Conservation (phyloP, 345 rosid species). For the Salix caprea region DNA sequence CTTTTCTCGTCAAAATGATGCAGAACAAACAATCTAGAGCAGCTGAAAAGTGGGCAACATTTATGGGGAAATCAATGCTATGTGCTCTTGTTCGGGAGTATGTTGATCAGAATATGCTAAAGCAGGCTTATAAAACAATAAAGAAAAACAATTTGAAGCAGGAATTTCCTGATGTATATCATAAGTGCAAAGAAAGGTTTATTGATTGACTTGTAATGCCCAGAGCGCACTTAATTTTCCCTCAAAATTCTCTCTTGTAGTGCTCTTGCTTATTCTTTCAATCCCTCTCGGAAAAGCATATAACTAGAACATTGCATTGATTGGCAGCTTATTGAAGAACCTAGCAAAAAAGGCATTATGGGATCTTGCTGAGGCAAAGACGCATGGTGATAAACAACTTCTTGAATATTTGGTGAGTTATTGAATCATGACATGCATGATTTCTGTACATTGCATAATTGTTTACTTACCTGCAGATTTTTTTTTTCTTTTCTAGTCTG, state of each 20-base stretch:
- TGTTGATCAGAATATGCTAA: conserved; percentile 65
- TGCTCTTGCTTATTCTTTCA: neutral
- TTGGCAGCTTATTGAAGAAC: conserved; percentile 61
- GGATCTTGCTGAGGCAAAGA: conserved; percentile 85
- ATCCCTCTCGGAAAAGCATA: neutral
- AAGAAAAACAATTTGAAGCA: conserved; percentile 66
- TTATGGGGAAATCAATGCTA: conserved; percentile 80
- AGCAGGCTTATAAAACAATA: conserved; percentile 60
- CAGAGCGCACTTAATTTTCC: neutral
- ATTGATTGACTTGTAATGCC: conserved; percentile 6
- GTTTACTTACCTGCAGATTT: neutral
- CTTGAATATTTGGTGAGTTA: conserved; percentile 60
- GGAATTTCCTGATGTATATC: conserved; percentile 67
- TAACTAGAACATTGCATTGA: conserved; percentile 7
- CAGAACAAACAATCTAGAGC: conserved; percentile 64
- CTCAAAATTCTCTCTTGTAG: neutral
- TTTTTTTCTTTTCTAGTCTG: too few species aligned
- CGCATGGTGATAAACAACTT: conserved; percentile 65
- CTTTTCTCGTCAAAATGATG: conserved; percentile 73
- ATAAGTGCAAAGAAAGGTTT: conserved; percentile 79
- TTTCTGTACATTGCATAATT: neutral
- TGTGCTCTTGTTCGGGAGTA: conserved; percentile 65
- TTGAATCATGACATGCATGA: neutral
- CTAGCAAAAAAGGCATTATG: conserved; percentile 86
- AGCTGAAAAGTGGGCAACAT: conserved; percentile 92